Evolutionary conservation across 305 asterid species (phyloP).

Genomic region (Solanum hybrid): DNA sequence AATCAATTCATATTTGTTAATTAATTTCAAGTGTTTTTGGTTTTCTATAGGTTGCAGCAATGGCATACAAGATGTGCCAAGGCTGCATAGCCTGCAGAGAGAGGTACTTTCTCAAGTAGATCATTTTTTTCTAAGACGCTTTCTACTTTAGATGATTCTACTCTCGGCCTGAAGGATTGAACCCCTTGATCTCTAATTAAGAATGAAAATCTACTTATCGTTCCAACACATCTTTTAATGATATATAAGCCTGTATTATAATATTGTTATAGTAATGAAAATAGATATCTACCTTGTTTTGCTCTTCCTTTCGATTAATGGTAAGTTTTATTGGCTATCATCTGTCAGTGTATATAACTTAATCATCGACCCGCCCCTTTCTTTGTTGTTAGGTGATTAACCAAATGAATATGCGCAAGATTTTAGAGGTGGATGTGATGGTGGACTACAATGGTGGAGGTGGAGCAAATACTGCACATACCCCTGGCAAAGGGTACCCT

Average conservation of each 20-base stretch:
- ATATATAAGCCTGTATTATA: background rate
- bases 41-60: background rate
- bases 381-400: background rate
- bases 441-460: slow-evolving; percentile 2
- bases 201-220: background rate
- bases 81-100: background rate
- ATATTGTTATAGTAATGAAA: background rate
- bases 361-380: background rate
- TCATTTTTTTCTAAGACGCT: background rate
- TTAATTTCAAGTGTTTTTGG: background rate
- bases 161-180: background rate
- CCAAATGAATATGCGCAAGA: background rate
- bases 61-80: background rate
- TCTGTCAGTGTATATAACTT: background rate
- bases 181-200: background rate
- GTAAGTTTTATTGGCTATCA: background rate
- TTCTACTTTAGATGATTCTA: background rate
- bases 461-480: background rate
- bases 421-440: background rate
- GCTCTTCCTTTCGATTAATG: background rate
- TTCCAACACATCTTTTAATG: background rate
- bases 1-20: background rate
- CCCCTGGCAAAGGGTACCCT: background rate
- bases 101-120: background rate
- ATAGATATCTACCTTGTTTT: background rate